Evolutionary conservation across 352 stramenopile genomes (phyloP).

Genomic region (Globisporangium heterothallicum): DNA sequence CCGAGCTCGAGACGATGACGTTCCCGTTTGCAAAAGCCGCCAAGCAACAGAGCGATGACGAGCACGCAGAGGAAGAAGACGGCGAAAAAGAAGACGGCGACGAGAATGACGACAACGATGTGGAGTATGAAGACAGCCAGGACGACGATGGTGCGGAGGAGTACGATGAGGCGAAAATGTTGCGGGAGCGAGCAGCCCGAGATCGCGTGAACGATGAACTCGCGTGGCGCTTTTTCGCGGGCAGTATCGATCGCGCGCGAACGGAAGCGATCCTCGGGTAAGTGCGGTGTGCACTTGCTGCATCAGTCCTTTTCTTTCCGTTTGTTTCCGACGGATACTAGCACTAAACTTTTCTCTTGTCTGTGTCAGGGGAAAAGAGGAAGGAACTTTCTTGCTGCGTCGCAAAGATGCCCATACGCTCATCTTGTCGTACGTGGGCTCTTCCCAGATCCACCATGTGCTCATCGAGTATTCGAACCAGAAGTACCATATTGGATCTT

Average conservation of each 20-base stretch:
- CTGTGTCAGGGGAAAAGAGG: slow-evolving; percentile 30
- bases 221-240: slow-evolving; percentile 76
- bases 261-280: slow-evolving; percentile 68
- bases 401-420: slow-evolving; percentile 79
- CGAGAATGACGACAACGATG: slow-evolving; percentile 12
- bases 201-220: slow-evolving; percentile 53
- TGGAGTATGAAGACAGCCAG: slow-evolving; percentile 15
- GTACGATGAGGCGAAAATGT: slow-evolving; percentile 23
- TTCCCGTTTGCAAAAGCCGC: slow-evolving; percentile 26
- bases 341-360: not conserved
- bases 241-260: slow-evolving; percentile 62
- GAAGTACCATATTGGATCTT: slow-evolving; percentile 70
- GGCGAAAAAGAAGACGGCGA: not conserved
- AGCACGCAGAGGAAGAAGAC: slow-evolving; percentile 1
- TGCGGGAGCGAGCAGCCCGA: slow-evolving; percentile 29
- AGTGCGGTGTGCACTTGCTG: slow-evolving; percentile 2
- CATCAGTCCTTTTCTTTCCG: not conserved
- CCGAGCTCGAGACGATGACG: slow-evolving; percentile 32
- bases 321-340: not conserved
- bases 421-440: slow-evolving; percentile 74
- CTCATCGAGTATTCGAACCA: slow-evolving; percentile 70
- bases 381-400: slow-evolving; percentile 74
- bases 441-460: slow-evolving; percentile 69
- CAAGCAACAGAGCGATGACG: slow-evolving; percentile 14
- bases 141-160: slow-evolving; percentile 26